Conservation (phyloP, 345 rosid genomes). For the Salix exigua region DNA sequence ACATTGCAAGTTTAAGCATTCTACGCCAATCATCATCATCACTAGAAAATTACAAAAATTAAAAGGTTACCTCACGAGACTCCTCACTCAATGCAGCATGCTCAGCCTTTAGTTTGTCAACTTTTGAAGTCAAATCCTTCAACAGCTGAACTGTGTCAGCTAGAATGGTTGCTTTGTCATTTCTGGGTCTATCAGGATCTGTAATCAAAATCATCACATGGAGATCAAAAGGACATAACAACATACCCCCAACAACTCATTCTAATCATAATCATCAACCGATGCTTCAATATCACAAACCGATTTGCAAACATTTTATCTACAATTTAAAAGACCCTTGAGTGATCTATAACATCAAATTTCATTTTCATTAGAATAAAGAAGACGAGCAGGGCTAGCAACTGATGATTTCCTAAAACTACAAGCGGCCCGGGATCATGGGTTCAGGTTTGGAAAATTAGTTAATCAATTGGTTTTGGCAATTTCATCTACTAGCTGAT, state of each 20-base stretch:
- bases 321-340: not conserved
- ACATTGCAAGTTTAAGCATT: not conserved
- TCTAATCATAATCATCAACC: not conserved
- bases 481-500: too few relatives aligned
- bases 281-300: not conserved
- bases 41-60: not conserved
- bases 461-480: too few relatives aligned
- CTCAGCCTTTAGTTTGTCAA: slow-evolving; percentile 70
- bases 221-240: not conserved
- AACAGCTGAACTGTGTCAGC: slow-evolving; percentile 73
- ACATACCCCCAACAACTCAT: not conserved
- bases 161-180: slow-evolving; percentile 82
- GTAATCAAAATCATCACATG: slow-evolving; percentile 14
- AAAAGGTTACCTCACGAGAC: slow-evolving; percentile 65
- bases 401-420: too few relatives aligned
- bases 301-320: not conserved
- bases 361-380: not conserved
- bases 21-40: not conserved
- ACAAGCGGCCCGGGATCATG: too few relatives aligned
- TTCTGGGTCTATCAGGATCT: slow-evolving; percentile 91
- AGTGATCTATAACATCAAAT: not conserved
- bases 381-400: not conserved
- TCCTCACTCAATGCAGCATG: slow-evolving; percentile 62
- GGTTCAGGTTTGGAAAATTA: too few relatives aligned
- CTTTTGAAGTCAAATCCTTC: slow-evolving; percentile 79